Percentiles rank a stretch among this genome's conserved stretches.
phyloP scores from a whole-genome alignment of 2,329 filamentous ascomycete genomes.

The Monascus ruber region DNA sequence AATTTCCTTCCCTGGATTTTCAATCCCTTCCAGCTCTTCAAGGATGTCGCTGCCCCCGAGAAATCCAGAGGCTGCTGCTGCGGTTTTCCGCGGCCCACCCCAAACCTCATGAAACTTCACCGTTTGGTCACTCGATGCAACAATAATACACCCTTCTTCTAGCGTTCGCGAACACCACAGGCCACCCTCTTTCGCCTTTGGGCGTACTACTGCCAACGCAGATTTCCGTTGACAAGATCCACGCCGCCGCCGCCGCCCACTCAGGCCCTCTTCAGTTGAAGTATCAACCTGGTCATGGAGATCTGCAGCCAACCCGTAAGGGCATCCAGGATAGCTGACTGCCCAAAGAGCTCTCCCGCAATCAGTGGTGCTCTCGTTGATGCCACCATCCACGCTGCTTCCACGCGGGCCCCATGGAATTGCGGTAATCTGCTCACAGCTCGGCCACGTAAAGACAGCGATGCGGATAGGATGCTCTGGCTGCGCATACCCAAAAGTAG shows the following conservation, averaged over 20 bases:
- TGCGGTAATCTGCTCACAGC: slow-evolving; percentile 71
- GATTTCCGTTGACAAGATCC: slow-evolving; percentile 4
- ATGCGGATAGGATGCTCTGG: slow-evolving; percentile 83
- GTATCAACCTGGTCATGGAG: slow-evolving; percentile 4
- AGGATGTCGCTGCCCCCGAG: slow-evolving; percentile 77
- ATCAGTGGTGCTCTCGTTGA: slow-evolving; percentile 17
- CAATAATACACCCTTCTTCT: slow-evolving; percentile 73
- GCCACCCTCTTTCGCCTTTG: slow-evolving; percentile 40
- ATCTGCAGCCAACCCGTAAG: slow-evolving; percentile 24
- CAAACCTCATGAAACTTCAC: slow-evolving; percentile 96
- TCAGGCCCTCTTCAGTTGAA: slow-evolving; percentile 2
- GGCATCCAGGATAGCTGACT: slow-evolving; percentile 66
- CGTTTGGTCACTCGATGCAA: slow-evolving; percentile 82
- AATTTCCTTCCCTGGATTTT: slow-evolving; percentile 43
- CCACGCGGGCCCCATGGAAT: slow-evolving; percentile 65
- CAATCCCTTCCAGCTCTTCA: slow-evolving; percentile 68
- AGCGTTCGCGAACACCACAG: slow-evolving; percentile 45
- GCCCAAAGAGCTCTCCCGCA: slow-evolving; percentile 60
- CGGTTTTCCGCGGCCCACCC: slow-evolving; percentile 51
- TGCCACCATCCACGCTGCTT: slow-evolving; percentile 16
- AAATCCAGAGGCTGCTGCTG: slow-evolving; percentile 45
- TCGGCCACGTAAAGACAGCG: slow-evolving; percentile 89
- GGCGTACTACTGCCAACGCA: slow-evolving; percentile 14
- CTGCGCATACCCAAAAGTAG: slow-evolving; percentile 87
- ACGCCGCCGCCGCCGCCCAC: background rate